Evolutionary conservation across 2,329 filamentous ascomycete genomes (phyloP).

Genomic region (Neopestalotiopsis clavispora): DNA sequence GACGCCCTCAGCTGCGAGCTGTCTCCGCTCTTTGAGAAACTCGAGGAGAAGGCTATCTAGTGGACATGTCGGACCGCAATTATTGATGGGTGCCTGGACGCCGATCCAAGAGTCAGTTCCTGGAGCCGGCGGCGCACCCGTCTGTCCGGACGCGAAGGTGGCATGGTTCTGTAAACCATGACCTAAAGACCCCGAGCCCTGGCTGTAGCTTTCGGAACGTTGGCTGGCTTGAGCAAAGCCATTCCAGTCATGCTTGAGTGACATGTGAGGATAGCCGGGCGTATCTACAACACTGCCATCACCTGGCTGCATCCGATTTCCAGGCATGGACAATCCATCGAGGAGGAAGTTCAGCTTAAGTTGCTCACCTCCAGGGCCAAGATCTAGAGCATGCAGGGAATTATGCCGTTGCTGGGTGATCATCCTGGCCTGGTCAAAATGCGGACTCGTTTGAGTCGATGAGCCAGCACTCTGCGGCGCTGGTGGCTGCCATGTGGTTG

Average conservation of each 20-base stretch:
- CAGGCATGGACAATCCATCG: slow-evolving; percentile 55
- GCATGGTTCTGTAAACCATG: slow-evolving; percentile 7
- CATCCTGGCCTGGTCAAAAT: slow-evolving; percentile 34
- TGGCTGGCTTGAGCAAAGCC: slow-evolving; percentile 25
- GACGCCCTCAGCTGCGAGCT: slow-evolving; percentile 69
- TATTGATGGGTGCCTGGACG: slow-evolving; percentile 53
- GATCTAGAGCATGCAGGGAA: slow-evolving; percentile 60
- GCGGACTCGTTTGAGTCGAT: slow-evolving; percentile 29
- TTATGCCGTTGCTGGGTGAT: slow-evolving; percentile 55
- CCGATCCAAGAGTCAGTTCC: slow-evolving; percentile 24
- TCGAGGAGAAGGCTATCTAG: slow-evolving; percentile 81
- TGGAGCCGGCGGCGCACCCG: background rate
- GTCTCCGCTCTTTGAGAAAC: slow-evolving; percentile 73
- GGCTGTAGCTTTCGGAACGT: slow-evolving; percentile 7
- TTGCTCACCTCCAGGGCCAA: slow-evolving; percentile 63
- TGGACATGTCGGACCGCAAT: slow-evolving; percentile 73
- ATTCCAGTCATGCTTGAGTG: slow-evolving; percentile 58
- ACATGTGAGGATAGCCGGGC: slow-evolving; percentile 47
- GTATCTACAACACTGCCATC: slow-evolving; percentile 53
- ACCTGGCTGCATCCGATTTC: slow-evolving; percentile 56
- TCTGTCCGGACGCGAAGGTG: background rate
- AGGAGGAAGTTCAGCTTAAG: slow-evolving; percentile 77
- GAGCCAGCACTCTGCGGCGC: slow-evolving; percentile 20
- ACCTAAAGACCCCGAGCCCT: background rate
- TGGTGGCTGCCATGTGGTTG: slow-evolving; percentile 33